Evolutionary conservation across 2,329 filamentous ascomycete species (phyloP), one percentile per base, ranked within the genome.

Genomic region (Monilinia fructicola): DNA sequence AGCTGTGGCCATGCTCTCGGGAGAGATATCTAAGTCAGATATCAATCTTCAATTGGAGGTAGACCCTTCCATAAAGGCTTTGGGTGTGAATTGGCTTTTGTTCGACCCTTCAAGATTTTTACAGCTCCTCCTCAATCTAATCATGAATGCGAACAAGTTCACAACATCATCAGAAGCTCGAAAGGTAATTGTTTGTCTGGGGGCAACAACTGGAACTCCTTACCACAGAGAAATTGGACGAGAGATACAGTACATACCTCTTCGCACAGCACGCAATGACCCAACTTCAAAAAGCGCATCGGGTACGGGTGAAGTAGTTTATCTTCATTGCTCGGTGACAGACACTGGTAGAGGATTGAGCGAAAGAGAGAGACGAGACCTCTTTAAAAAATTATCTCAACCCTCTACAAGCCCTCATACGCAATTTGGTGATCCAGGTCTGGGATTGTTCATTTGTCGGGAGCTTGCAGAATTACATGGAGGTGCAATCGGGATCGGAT

Each of bases 71-170:
- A 50, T 60, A 6, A 18, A 50, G 14, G 26, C 7, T 35, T 50
- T 60, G 28, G 44, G 4, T 11, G 28, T 28, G 21, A n/a, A 50
- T 18, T 50, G 42, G 58, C 58, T 60, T 35, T 38, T 14, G 5
- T 48, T 60, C 14, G 42, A 60, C 11, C 58, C 58, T 38, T 60
- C 58, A 31, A n/a, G 58, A 46, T 60, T 60, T n/a, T 23, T 60
- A 16, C 58, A 60, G 38, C 26, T 60, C 16, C 42, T 50, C 9
- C 40, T 60, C 42, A 60, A 60, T 38, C 18, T 60, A 9, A 38
- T 60, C 6, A 50, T 26, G 4, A 60, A 60, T 35, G 42, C 56
- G n/a, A 60, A 46, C 11, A 6, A 48, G n/a, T 60, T 35, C 42
- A 23, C 42, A 35, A 35, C 23, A 38, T 60, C 58, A 48, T 48